Percentiles rank a stretch among this genome's conserved stretches.
phyloP scores from a whole-genome alignment of 495 filamentous ascomycete genomes.

The Neurospora sp. region DNA sequence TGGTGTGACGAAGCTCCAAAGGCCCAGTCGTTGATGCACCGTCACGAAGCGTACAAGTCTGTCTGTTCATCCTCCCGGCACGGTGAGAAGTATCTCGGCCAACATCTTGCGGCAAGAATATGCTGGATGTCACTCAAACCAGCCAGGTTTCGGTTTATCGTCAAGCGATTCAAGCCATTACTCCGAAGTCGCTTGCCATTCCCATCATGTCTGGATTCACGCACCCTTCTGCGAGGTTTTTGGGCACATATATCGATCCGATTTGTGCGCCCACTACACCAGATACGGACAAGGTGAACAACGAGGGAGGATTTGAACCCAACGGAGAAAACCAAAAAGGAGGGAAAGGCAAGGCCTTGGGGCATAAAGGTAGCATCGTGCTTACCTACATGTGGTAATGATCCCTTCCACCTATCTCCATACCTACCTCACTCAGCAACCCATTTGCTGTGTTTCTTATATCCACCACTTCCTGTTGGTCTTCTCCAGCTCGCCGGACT shows the following conservation, averaged over 20 bases:
- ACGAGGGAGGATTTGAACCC: not conserved
- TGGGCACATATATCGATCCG: not conserved
- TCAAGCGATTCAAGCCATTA: not conserved
- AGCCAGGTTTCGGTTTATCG: not conserved
- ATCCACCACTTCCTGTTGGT: not conserved
- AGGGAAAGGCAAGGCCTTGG: not conserved
- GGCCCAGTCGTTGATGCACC: not conserved
- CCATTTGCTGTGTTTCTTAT: not conserved
- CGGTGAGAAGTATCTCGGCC: not conserved
- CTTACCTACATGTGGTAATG: not conserved
- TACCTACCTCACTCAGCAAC: not conserved
- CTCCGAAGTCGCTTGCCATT: not conserved
- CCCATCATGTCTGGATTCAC: not conserved
- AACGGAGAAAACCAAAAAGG: not conserved
- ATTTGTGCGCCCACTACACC: not conserved
- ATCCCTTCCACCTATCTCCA: not conserved
- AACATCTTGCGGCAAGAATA: not conserved
- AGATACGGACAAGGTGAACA: not conserved
- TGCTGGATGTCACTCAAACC: not conserved
- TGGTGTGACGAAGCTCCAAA: not conserved
- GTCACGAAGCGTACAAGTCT: not conserved
- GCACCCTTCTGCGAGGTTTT: not conserved
- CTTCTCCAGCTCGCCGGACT: not conserved
- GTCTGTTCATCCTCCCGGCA: not conserved
- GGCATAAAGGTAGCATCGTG: not conserved